Base-by-base conservation (phyloP, 768 basidiomycete species). In the Rubroboletus pulcherrimus region DNA sequence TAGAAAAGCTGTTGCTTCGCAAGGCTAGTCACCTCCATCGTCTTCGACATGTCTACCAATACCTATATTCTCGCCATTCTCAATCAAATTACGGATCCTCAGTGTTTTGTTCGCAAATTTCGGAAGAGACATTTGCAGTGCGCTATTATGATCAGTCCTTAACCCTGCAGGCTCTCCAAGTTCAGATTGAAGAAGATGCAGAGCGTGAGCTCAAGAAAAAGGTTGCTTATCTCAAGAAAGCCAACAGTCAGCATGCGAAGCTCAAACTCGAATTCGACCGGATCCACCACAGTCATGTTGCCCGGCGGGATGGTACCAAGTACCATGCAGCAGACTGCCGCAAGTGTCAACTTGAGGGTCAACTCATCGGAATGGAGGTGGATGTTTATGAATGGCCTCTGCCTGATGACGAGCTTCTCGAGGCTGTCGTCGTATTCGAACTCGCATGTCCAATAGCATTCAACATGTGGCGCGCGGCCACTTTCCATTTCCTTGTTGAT, bases 301-400 rank as follows among this genome's bases (percentile, higher is more conserved):
- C 30, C 5, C 6, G 7, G 19, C 21, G 2, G 33, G 5, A 31
- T 3, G 34, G 29, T 7, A 9, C 14, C 3, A 24, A 17, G 11
- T 31, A 5, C 12, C 51, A 54, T 7, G 26, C 51, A 1, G 0
- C 1, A 2, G 1, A 12, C 17, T 53, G 50, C 15, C 9, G 4
- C 3, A 73, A 66, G 51, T 78, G 77, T 43, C 6, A 9, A 0
- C 55, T 69, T 17, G 26, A 61, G 19, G 21, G 12, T 1, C 6
- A 60, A 44, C 66, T 70, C 0, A 7, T 34, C 0, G 5, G 0
- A 0, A 58, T 78, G 63, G 3, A 5, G 0, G 75, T 81, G 10
- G 15, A 38, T 0, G 57, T 76, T 7, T 68, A 76, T 24, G 80
- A 81, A 55, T 78, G 77, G 78, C 80, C 79, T 0, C 60, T 81